Percentiles rank a stretch among this genome's conserved stretches.
Conservation (phyloP, 176 grass and related monocot genomes). For the Zoysia pacifica region DNA sequence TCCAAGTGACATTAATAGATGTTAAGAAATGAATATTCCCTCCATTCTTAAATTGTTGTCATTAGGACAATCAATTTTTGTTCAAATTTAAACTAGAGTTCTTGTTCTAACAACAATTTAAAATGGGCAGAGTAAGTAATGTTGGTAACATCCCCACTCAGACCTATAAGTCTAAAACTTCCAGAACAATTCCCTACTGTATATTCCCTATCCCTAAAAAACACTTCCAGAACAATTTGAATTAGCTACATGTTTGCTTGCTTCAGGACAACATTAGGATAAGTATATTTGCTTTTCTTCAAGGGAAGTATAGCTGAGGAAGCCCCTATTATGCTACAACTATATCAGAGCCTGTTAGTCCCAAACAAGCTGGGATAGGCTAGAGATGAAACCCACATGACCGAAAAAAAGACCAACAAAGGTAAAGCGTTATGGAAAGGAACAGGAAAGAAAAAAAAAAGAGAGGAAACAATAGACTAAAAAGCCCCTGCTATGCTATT, state of each 20-base stretch:
- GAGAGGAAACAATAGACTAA: no score
- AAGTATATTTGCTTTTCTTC: neutral
- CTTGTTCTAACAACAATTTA: no score
- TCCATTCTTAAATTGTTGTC: no score
- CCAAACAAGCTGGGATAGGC: no score
- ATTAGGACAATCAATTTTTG: no score
- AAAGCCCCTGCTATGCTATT: neutral
- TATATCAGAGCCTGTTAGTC: no score
- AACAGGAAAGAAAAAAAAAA: no score
- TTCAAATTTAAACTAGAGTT: no score
- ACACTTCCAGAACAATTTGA: neutral
- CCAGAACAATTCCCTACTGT: neutral
- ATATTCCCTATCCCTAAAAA: no score
- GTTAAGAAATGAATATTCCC: constrained; percentile 18
- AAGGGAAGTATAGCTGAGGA: neutral
- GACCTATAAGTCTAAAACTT: neutral
- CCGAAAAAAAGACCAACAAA: no score
- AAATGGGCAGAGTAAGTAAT: neutral
- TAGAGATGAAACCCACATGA: no score
- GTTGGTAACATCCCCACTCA: constrained; percentile 10
- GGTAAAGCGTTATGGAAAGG: no score
- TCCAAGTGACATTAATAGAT: constrained; percentile 14
- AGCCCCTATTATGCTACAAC: neutral
- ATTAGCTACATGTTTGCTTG: neutral
- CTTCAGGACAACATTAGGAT: neutral